These are phyloP conservation scores for Aristolochia fimbriata DNA, from an alignment of 164 flowering plant species.

Conservation along the genomic window DNA sequence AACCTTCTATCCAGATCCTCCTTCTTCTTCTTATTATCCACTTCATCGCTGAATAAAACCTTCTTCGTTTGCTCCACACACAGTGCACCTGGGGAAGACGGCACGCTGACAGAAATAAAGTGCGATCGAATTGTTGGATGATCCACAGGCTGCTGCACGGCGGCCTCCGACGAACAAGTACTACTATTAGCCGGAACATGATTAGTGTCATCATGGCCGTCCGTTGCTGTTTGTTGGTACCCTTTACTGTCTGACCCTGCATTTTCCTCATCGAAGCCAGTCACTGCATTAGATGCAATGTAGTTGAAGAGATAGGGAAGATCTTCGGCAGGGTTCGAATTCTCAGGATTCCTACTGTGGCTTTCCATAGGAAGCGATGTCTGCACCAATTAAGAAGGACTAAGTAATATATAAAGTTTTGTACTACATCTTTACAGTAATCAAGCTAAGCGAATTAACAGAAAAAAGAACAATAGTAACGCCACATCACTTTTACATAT, in stretches of 20 bases:
- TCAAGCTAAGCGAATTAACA: no score
- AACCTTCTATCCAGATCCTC: no score
- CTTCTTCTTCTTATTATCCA: background rate
- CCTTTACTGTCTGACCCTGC: background rate
- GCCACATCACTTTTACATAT: no score
- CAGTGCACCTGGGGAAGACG: conserved; percentile 33
- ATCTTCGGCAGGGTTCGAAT: background rate
- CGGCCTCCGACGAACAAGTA: background rate
- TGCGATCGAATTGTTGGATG: conserved; percentile 3
- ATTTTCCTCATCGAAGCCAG: conserved; percentile 6
- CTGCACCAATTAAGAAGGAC: background rate
- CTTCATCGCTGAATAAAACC: conserved; percentile 18
- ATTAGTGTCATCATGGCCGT: background rate
- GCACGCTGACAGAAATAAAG: conserved; percentile 48
- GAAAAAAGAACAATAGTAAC: no score
- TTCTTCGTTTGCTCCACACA: conserved; percentile 11
- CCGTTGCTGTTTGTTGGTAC: conserved; percentile 2
- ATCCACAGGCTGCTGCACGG: background rate
- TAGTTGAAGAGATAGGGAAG: conserved; percentile 1
- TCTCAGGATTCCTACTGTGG: background rate
- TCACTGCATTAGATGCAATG: conserved; percentile 1
- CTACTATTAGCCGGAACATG: no score
- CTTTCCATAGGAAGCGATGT: background rate
- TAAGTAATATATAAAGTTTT: background rate
- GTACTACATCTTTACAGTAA: no score